These are phyloP conservation scores for Cystobasidium ongulense DNA, from an alignment of 768 basidiomycete genomes.

Conservation along the genomic window DNA sequence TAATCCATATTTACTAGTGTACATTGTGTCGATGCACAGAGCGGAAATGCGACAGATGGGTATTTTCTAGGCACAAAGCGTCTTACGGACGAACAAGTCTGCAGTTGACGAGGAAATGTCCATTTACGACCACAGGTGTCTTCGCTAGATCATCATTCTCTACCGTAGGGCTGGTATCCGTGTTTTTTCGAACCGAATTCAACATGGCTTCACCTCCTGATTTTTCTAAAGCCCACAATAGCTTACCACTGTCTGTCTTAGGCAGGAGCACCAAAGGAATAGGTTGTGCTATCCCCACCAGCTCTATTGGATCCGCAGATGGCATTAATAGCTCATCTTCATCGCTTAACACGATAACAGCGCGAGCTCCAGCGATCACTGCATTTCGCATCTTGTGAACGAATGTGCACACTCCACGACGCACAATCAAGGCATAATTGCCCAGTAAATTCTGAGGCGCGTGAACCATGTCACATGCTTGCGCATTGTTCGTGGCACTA, in stretches of 20 bases:
- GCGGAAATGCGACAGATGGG: not conserved
- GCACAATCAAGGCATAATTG: constrained; percentile 51
- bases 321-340: constrained; percentile 35
- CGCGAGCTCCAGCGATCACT: constrained; percentile 61
- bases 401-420: constrained; percentile 80
- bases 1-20: not conserved
- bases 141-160: constrained; percentile 3
- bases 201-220: not conserved
- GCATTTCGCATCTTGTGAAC: constrained; percentile 69
- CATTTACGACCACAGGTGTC: constrained; percentile 23
- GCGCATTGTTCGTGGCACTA: not conserved
- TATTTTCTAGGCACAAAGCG: not conserved
- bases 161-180: not conserved
- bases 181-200: not conserved
- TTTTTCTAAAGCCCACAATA: constrained; percentile 16
- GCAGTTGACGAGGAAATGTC: constrained; percentile 23
- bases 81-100: constrained; percentile 4
- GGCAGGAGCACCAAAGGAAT: constrained; percentile 37
- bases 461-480: not conserved
- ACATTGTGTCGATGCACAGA: not conserved
- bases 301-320: constrained; percentile 31
- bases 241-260: constrained; percentile 23
- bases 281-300: constrained; percentile 19
- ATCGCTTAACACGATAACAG: constrained; percentile 63
- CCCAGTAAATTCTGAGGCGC: not conserved